These are phyloP conservation scores for Scheffersomyces segobiensis DNA, from an alignment of 1,139 yeast species.

Conservation along the genomic window DNA sequence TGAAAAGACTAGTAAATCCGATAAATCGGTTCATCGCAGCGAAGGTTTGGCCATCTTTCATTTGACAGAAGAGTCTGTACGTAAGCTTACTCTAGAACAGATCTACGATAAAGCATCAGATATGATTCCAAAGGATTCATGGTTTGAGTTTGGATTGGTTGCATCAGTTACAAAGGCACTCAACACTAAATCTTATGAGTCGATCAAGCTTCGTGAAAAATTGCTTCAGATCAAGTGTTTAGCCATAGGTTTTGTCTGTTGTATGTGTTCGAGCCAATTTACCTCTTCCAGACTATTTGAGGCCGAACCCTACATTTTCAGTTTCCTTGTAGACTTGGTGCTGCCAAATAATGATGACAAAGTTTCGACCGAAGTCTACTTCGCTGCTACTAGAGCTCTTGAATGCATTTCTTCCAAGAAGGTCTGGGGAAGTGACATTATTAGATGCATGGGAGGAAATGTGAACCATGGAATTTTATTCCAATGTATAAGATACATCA, in stretches of 20 bases:
- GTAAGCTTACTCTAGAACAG: constrained; percentile 57
- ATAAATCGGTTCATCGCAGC: constrained; percentile 7
- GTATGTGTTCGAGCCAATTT: constrained; percentile 52
- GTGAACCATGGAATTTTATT: constrained; percentile 83
- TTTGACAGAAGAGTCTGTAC: constrained; percentile 49
- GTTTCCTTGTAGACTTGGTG: constrained; percentile 68
- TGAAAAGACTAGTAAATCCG: constrained; percentile 14
- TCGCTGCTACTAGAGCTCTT: constrained; percentile 66
- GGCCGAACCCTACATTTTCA: constrained; percentile 72
- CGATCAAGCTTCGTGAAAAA: constrained; percentile 55
- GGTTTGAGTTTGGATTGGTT: constrained; percentile 64
- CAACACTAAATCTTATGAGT: constrained; percentile 54
- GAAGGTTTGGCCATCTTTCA: constrained; percentile 51
- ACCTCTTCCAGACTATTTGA: constrained; percentile 70
- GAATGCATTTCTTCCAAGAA: constrained; percentile 71
- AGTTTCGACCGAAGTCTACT: constrained; percentile 52
- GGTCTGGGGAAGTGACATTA: constrained; percentile 74
- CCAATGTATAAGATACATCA: constrained; percentile 66
- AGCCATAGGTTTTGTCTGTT: constrained; percentile 58
- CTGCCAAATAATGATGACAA: constrained; percentile 54
- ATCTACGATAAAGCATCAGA: constrained; percentile 62
- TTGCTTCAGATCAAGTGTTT: constrained; percentile 65
- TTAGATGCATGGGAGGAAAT: constrained; percentile 85
- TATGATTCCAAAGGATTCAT: constrained; percentile 59
- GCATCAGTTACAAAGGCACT: constrained; percentile 75